phyloP scores from a whole-genome alignment of 2,329 filamentous ascomycete genomes.

The Cladosporium phlei region DNA sequence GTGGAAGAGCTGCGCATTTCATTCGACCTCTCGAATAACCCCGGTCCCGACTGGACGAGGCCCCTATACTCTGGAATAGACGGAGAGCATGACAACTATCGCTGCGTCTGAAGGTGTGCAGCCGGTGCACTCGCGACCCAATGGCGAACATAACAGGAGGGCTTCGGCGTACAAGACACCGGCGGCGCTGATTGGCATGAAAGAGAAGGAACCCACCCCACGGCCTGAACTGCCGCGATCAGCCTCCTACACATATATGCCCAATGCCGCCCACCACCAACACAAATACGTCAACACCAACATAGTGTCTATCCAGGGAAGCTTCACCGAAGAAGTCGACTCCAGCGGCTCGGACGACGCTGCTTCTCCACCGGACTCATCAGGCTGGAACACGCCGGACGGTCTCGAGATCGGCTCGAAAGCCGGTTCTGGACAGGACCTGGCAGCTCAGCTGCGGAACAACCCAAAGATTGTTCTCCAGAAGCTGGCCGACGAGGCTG shows the following conservation, averaged over 20 bases:
- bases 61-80: neutral
- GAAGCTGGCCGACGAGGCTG: constrained; percentile 13
- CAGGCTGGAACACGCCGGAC: constrained; percentile 42
- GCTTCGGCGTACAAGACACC: constrained; percentile 9
- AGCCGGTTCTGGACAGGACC: constrained; percentile 27
- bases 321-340: constrained; percentile 45
- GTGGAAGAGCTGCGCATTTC: constrained; percentile 9
- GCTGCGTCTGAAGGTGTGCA: constrained; percentile 9
- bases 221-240: constrained; percentile 43
- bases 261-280: constrained; percentile 32
- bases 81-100: constrained; percentile 3
- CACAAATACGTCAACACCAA: constrained; percentile 22
- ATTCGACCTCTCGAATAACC: constrained; percentile 1
- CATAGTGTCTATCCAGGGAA: constrained; percentile 42
- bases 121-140: constrained; percentile 2
- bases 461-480: constrained; percentile 25
- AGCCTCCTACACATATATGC: constrained; percentile 56
- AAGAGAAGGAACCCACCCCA: constrained; percentile 11
- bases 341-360: constrained; percentile 35
- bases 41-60: neutral
- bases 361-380: constrained; percentile 36
- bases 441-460: constrained; percentile 30
- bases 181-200: constrained; percentile 10
- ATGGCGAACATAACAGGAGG: constrained; percentile 11
- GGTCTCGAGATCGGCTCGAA: constrained; percentile 25